Evolutionary conservation across 768 basidiomycete genomes (phyloP), one percentile per base, ranked within the genome.

Genomic region (Psilocybe tampanensis): DNA sequence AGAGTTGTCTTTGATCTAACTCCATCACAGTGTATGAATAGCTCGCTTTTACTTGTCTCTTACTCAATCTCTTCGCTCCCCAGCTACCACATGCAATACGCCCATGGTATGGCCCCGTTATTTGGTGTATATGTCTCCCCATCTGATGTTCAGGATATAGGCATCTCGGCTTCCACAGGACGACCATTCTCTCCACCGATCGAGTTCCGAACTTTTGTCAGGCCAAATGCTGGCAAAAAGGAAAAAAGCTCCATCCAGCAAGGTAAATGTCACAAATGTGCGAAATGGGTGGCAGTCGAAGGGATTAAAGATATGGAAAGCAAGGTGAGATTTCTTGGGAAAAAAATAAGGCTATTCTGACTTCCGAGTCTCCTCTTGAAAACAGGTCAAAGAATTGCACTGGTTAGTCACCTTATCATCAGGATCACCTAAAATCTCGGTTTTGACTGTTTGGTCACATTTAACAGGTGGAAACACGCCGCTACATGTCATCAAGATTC

Each of bases 1-100:
- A 32, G 24, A 52, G 36, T 58, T 39, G 44, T 44, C 21, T 23
- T 42, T n/a, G 39, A 26, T 22, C 22, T 44, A 18, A 36, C 33
- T 15, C 23, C 7, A 17, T 22, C 7, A 19, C 21, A 70, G 73
- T 59, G 70, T 68, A 4, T 24, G 56, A 13, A 50, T 19, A 15
- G 41, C 44, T 0, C 17, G 17, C 49, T 43, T 57, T 19, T 47
- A 43, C 26, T 17, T 23, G 21, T 44, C 26, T 41, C n/a, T n/a
- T n/a, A n/a, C n/a, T n/a, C n/a, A 26, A 44, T 44, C 43, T 15
- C 7, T 29, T 21, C 22, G 56, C 29, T 19, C 22, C 29, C 22
- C 19, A 92, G 90, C 68, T 92, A 92, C 63, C 91, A 93, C 65
- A 83, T 93, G 85, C 90, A 92, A 64, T 90, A 90, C 58, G 77